phyloP scores from a whole-genome alignment of 2,329 filamentous ascomycete species.

The Colletotrichum filicis region DNA sequence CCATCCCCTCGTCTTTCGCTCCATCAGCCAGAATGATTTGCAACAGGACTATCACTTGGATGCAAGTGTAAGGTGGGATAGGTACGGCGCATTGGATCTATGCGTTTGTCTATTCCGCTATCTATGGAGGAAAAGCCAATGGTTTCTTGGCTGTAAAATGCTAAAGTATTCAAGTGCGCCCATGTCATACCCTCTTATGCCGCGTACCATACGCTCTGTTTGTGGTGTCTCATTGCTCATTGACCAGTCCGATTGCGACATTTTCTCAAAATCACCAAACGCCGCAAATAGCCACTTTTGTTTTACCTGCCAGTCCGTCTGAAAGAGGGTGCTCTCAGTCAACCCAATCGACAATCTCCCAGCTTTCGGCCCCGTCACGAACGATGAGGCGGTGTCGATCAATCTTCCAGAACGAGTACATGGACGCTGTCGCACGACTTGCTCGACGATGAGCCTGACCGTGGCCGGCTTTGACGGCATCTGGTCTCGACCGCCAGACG shows the following conservation, averaged over 20 bases:
- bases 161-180: constrained; percentile 8
- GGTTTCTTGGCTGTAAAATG: constrained; percentile 15
- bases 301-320: background rate
- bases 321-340: constrained; percentile 38
- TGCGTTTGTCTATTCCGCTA: constrained; percentile 6
- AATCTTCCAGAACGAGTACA: constrained; percentile 75
- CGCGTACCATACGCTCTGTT: background rate
- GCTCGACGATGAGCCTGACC: constrained; percentile 73
- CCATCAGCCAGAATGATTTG: background rate
- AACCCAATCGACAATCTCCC: constrained; percentile 72
- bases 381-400: constrained; percentile 77
- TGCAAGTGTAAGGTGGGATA: background rate
- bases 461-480: constrained; percentile 68
- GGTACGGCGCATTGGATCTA: background rate
- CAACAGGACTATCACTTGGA: background rate
- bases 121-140: constrained; percentile 5
- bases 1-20: background rate
- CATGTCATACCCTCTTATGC: background rate
- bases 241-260: constrained; percentile 26
- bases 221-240: constrained; percentile 16
- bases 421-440: constrained; percentile 71
- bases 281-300: constrained; percentile 16
- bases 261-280: constrained; percentile 20
- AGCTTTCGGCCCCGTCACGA: constrained; percentile 70
- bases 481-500: constrained; percentile 70